Evolutionary conservation across 495 filamentous ascomycete genomes (phyloP).

Genomic region (Barbatosphaeria neglecta): DNA sequence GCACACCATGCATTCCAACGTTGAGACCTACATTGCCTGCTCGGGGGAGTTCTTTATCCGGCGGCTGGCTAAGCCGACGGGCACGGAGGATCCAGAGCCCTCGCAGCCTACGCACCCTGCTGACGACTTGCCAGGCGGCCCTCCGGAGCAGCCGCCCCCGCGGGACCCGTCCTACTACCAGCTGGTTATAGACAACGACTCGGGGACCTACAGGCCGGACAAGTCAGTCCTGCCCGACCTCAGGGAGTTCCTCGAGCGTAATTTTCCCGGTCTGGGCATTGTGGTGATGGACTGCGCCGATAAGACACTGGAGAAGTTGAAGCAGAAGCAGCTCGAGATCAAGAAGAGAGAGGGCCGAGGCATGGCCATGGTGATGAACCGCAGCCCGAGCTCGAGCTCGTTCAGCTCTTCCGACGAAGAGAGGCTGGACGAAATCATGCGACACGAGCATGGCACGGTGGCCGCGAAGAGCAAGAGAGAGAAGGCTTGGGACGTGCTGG

Average conservation of each 20-base stretch:
- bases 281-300: constrained; percentile 61
- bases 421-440: constrained; percentile 46
- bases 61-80: constrained; percentile 29
- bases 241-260: constrained; percentile 51
- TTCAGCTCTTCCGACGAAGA: constrained; percentile 70
- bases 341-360: constrained; percentile 51
- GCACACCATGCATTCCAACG: constrained; percentile 91
- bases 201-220: constrained; percentile 84
- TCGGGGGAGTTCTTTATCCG: constrained; percentile 89
- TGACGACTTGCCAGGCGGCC: constrained; percentile 18
- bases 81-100: constrained; percentile 6
- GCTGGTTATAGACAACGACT: constrained; percentile 89
- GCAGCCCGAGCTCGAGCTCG: constrained; percentile 36
- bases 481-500: constrained; percentile 29
- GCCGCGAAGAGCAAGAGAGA: constrained; percentile 30
- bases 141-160: constrained; percentile 29
- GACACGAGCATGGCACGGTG: constrained; percentile 5
- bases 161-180: constrained; percentile 60
- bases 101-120: constrained; percentile 13
- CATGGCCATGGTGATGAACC: constrained; percentile 56
- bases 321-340: constrained; percentile 31
- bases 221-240: constrained; percentile 59
- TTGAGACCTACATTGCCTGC: constrained; percentile 79
- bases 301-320: constrained; percentile 45
- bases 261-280: constrained; percentile 65